Conservation (phyloP, 257 asterid genomes). For the Fraxinus anomala region DNA sequence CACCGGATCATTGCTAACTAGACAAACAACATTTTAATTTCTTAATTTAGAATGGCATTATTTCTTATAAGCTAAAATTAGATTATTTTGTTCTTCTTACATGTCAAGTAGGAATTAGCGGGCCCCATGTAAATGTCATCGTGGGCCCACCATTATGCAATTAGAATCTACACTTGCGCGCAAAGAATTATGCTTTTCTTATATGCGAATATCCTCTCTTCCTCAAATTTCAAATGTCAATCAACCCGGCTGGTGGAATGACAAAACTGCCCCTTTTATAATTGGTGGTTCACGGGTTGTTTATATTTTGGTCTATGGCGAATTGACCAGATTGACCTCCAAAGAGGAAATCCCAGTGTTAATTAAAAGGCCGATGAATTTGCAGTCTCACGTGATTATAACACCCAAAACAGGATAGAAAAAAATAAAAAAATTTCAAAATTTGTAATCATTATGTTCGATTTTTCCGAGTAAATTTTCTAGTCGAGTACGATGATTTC, state of each 20-base stretch:
- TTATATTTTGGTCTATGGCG: background rate
- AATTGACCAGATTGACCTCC: background rate
- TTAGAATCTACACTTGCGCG: slow-evolving; percentile 29
- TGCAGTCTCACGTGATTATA: too few species aligned
- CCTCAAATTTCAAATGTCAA: background rate
- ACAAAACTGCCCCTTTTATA: slow-evolving; percentile 24
- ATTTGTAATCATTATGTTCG: too few species aligned
- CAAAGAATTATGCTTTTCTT: slow-evolving; percentile 41
- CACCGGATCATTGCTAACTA: background rate
- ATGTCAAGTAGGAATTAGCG: slow-evolving; percentile 28
- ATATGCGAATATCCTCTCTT: slow-evolving; percentile 39
- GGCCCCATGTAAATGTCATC: background rate
- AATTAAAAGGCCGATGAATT: too few species aligned
- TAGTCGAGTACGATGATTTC: too few species aligned
- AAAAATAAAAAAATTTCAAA: too few species aligned
- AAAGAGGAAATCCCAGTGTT: background rate
- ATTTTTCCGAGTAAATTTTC: too few species aligned
- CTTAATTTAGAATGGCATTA: background rate
- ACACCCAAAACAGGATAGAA: too few species aligned
- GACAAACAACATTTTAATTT: background rate
- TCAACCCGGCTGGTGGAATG: slow-evolving; percentile 18
- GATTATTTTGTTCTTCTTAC: background rate
- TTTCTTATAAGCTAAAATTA: background rate
- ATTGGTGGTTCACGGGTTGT: background rate
- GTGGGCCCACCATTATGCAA: slow-evolving; percentile 23